These are phyloP conservation scores for Macadamia tetraphylla DNA, from an alignment of 164 flowering plant species.

Conservation along the genomic window DNA sequence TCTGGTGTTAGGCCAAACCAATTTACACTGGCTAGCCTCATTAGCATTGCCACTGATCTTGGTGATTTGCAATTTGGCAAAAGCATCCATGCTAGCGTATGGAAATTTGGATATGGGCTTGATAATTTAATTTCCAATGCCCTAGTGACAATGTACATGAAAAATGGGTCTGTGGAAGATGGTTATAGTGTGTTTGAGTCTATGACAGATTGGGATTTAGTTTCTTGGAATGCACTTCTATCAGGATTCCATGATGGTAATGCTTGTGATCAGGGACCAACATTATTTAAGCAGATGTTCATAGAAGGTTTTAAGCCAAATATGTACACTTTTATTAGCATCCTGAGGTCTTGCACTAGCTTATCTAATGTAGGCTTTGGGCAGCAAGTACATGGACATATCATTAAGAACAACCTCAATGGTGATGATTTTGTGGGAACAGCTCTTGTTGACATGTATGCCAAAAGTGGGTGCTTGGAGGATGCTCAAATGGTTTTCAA, in stretches of 20 bases:
- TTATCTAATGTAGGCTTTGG: slow-evolving; percentile 18
- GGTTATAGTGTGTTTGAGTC: slow-evolving; percentile 33
- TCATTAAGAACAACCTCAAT: slow-evolving; percentile 24
- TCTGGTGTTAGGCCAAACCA: slow-evolving; percentile 36
- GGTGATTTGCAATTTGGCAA: slow-evolving; percentile 26
- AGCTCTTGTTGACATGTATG: slow-evolving; percentile 38
- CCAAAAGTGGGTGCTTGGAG: slow-evolving; percentile 29
- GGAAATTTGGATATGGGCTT: slow-evolving; percentile 29
- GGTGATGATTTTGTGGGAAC: slow-evolving; percentile 31
- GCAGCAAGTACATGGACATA: slow-evolving; percentile 33
- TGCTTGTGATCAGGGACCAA: slow-evolving; percentile 23
- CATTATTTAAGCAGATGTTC: slow-evolving; percentile 36
- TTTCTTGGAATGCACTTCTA: slow-evolving; percentile 51
- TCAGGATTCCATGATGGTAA: slow-evolving; percentile 40
- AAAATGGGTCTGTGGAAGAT: slow-evolving; percentile 28
- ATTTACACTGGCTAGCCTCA: slow-evolving; percentile 43
- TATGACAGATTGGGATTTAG: slow-evolving; percentile 28
- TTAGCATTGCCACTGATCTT: slow-evolving; percentile 32
- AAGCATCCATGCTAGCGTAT: slow-evolving; percentile 39
- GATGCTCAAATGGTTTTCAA: slow-evolving; percentile 22
- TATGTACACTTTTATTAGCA: slow-evolving; percentile 34
- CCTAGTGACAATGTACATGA: slow-evolving; percentile 46
- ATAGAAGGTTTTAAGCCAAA: slow-evolving; percentile 38
- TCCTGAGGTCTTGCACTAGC: slow-evolving; percentile 30
- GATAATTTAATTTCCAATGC: slow-evolving; percentile 38